These are phyloP conservation scores for Coemansia nantahalensis DNA, from an alignment of 192 early-diverging fungal genomes.

Conservation along the genomic window DNA sequence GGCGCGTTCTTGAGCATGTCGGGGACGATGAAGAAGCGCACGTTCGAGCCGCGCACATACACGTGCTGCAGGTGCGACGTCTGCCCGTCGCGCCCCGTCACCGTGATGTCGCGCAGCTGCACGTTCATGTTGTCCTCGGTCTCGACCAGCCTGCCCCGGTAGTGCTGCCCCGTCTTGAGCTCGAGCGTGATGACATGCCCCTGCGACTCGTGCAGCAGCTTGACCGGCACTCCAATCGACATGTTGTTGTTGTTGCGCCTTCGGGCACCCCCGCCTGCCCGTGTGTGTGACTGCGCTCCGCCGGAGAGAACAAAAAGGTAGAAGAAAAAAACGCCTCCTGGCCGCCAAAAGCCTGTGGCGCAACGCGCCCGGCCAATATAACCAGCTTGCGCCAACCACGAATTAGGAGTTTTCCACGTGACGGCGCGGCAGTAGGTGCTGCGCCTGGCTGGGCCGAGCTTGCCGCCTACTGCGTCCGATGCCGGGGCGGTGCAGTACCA, in stretches of 20 bases:
- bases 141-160: slow-evolving; percentile 93
- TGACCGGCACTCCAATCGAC: slow-evolving; percentile 91
- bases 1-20: slow-evolving; percentile 99
- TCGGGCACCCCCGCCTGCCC: too few relatives aligned
- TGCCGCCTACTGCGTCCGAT: too few relatives aligned
- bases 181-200: slow-evolving; percentile 97
- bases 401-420: too few relatives aligned
- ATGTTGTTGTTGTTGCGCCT: too few relatives aligned
- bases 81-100: slow-evolving; percentile 89
- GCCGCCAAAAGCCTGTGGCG: too few relatives aligned
- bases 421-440: too few relatives aligned
- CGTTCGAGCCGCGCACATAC: slow-evolving; percentile 89
- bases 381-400: too few relatives aligned
- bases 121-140: slow-evolving; percentile 99
- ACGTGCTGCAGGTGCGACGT: slow-evolving; percentile 92
- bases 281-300: background rate
- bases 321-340: too few relatives aligned
- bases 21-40: slow-evolving; percentile 95
- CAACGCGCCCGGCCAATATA: too few relatives aligned
- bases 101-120: slow-evolving; percentile 91
- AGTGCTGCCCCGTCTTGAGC: slow-evolving; percentile 90
- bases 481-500: too few relatives aligned
- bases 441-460: too few relatives aligned
- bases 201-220: slow-evolving; percentile 95
- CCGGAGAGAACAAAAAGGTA: too few relatives aligned